Percentiles rank a stretch among this genome's conserved stretches.
phyloP scores from a whole-genome alignment of 768 basidiomycete genomes.

The Exidia glandulosa region DNA sequence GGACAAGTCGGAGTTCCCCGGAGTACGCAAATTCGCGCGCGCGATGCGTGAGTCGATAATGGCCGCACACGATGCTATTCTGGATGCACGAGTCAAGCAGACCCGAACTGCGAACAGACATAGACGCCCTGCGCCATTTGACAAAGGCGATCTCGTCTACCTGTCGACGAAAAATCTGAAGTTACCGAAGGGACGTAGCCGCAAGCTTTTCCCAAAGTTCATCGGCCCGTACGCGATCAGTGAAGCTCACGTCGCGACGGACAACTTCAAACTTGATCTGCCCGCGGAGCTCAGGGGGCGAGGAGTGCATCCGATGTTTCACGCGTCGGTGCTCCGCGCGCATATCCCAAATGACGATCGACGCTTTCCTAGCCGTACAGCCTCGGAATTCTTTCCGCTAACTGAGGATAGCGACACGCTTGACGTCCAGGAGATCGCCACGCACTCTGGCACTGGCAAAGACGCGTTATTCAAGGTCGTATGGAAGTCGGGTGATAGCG shows the following conservation, averaged over 20 bases:
- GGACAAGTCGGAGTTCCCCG: constrained; percentile 10
- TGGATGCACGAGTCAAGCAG: constrained; percentile 17
- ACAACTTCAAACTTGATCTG: constrained; percentile 15
- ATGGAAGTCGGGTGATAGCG: constrained; percentile 24
- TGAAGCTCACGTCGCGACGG: constrained; percentile 7
- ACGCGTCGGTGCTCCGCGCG: constrained; percentile 18
- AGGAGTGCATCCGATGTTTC: constrained; percentile 22
- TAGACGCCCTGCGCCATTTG: constrained; percentile 11
- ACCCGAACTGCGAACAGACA: constrained; percentile 15
- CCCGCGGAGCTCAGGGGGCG: constrained; percentile 13
- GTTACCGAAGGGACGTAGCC: constrained; percentile 18
- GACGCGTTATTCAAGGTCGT: constrained; percentile 19
- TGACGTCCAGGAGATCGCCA: constrained; percentile 14
- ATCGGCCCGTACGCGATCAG: constrained; percentile 22
- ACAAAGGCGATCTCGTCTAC: constrained; percentile 20
- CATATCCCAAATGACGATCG: constrained; percentile 26
- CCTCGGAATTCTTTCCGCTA: constrained; percentile 13
- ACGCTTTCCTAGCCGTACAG: constrained; percentile 17
- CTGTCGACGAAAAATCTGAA: constrained; percentile 25
- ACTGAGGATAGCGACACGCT: constrained; percentile 15
- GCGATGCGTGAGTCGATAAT: constrained; percentile 15
- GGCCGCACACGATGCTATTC: constrained; percentile 17
- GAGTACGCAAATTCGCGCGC: constrained; percentile 16
- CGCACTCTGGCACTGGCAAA: constrained; percentile 16
- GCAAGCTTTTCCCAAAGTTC: constrained; percentile 26